Percentiles rank a stretch among this genome's conserved stretches.
These are phyloP conservation scores for Takashimella koratensis DNA, from an alignment of 1,284 basidiomycete genomes.

Conservation along the genomic window DNA sequence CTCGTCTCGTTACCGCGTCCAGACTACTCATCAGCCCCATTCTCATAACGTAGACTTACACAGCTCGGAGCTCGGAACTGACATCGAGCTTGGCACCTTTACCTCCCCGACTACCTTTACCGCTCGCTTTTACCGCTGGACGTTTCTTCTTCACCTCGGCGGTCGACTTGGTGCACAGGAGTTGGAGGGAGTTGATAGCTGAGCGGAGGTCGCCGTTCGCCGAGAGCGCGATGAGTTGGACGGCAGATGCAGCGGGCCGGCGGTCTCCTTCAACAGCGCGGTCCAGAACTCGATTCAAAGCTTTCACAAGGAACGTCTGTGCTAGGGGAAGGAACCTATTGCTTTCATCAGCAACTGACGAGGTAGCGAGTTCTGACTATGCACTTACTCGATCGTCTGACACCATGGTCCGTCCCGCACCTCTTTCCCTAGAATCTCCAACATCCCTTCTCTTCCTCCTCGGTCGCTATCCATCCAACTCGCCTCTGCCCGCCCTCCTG, in stretches of 20 bases:
- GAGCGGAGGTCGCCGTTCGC: conserved; percentile 87
- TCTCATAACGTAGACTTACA: conserved; percentile 42
- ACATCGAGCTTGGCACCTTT: conserved; percentile 42
- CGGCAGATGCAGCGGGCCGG: conserved; percentile 59
- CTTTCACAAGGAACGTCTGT: conserved; percentile 74
- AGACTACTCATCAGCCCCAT: conserved; percentile 50
- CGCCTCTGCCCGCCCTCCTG: conserved; percentile 60
- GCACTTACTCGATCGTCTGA: conserved; percentile 65
- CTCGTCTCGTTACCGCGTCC: conserved; percentile 71
- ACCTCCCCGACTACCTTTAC: conserved; percentile 24
- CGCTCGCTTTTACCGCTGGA: conserved; percentile 6
- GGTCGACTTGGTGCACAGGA: conserved; percentile 50
- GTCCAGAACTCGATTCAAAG: conserved; percentile 64
- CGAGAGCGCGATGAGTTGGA: conserved; percentile 72
- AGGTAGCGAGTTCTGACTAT: not conserved
- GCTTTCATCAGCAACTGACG: not conserved
- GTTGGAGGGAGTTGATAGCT: conserved; percentile 88
- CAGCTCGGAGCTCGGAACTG: conserved; percentile 40
- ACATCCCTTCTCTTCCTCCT: conserved; percentile 54
- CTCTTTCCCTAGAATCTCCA: conserved; percentile 53
- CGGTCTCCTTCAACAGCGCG: conserved; percentile 46
- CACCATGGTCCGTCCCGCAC: conserved; percentile 67
- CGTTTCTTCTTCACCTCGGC: conserved; percentile 19
- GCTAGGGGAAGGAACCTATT: conserved; percentile 87
- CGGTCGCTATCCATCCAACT: conserved; percentile 51